Base-by-base conservation (phyloP, 2,329 filamentous ascomycete species). In the Exophiala alcalophila region DNA sequence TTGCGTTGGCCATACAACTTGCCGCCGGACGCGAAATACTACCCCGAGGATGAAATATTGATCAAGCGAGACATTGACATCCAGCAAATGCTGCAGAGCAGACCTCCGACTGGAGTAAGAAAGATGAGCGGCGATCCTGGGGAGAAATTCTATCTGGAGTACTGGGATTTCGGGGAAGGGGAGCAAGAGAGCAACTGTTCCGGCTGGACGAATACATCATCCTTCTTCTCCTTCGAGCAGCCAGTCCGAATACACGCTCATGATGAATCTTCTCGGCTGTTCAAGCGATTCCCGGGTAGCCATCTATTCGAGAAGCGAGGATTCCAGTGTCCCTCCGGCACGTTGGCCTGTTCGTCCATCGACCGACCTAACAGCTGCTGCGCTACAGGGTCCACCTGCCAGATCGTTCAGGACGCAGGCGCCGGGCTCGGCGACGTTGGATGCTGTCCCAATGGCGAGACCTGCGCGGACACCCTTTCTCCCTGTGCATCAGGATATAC, bases 311-410 rank as follows among this genome's bases (percentile, higher is more conserved):
- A 34, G n/a, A 50, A 52, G 34, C 39, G 78, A 44, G 71, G 70
- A 33, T 83, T 79, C 56, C 59, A 74, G 47, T 83, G 80, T 57
- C 80, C 80, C 0, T 57, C 65, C 5, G 74, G 69, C 12, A 81
- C 77, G 0, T 64, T 57, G 14, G 65, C 66, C 26, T 83, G 80
- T 58, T 64, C 68, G 5, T 69, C 65, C 3, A 79, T 81, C 52
- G 67, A 68, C 10, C 70, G 74, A 14, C 72, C 77, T 1, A 69
- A 79, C 58, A 77, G 74, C 54, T 83, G 80, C 58, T 83, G 80
- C 54, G 63, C 66, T 3, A 64, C 62, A 2, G 68, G 67, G 2
- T 70, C 74, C 48, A 72, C 67, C 0, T 83, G 80, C 55, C 68
- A 78, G 15, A 61, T 69, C 3, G 68, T 79, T 4, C 50, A 66